Percentiles rank a stretch among this genome's conserved stretches.
Evolutionary conservation across 805 yeast species (phyloP).

Genomic region (Cyberlindnera petersonii): DNA sequence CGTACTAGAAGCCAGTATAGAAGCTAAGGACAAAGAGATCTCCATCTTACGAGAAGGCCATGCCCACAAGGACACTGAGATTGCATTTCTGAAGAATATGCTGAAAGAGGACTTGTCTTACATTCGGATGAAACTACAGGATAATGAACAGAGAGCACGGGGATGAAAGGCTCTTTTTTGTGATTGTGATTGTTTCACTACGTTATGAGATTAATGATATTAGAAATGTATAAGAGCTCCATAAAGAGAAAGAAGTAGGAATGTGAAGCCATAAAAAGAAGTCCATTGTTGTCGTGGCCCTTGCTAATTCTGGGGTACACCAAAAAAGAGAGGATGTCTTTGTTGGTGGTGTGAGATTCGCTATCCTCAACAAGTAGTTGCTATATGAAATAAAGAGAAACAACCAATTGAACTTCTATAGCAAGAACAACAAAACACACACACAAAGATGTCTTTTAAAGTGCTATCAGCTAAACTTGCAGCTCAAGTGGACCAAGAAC

Average conservation of each 20-base stretch:
- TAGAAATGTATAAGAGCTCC: too few relatives aligned
- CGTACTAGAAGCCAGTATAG: slow-evolving; percentile 12
- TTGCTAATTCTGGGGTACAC: slow-evolving; percentile 1
- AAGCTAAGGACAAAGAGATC: slow-evolving; percentile 3
- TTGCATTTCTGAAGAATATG: slow-evolving; percentile 22
- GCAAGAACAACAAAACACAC: background rate
- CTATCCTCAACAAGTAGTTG: too few relatives aligned
- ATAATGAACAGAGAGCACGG: slow-evolving; percentile 1
- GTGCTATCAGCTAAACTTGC: slow-evolving; percentile 53
- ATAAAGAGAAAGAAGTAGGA: too few relatives aligned
- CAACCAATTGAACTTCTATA: too few relatives aligned
- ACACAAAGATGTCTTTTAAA: slow-evolving; percentile 26
- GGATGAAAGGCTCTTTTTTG: background rate
- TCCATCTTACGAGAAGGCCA: slow-evolving; percentile 7
- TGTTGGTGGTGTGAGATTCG: too few relatives aligned
- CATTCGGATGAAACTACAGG: slow-evolving; percentile 21
- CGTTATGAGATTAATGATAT: too few relatives aligned
- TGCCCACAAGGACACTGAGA: slow-evolving; percentile 21
- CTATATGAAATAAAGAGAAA: too few relatives aligned
- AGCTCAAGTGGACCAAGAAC: slow-evolving; percentile 73
- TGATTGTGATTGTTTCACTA: too few relatives aligned
- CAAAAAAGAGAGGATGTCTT: too few relatives aligned
- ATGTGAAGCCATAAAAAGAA: too few relatives aligned
- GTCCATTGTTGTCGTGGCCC: background rate
- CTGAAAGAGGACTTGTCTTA: slow-evolving; percentile 25